Evolutionary conservation across 108 stramenopile genomes (phyloP), one percentile per base, ranked within the genome.

Genomic region (Cyclotella sp.): DNA sequence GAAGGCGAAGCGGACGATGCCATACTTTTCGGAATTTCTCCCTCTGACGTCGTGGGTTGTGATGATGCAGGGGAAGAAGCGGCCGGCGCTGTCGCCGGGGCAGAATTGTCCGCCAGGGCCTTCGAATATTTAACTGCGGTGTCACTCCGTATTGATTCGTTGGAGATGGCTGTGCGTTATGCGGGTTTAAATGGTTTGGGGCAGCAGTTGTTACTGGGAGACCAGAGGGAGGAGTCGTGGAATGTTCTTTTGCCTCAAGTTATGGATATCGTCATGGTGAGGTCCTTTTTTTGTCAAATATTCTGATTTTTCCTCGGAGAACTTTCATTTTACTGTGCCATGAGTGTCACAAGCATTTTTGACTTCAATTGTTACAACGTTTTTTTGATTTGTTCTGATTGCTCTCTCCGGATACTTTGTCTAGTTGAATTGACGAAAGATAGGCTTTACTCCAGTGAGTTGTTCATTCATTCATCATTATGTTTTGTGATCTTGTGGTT

Each of bases 241-340:
- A 57, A 70, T 44, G 69, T 62, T 14, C 19, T 62, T 11, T 18
- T 62, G 39, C 61, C 61, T 30, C 61, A 62, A 11, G 61, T 62
- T 62, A 62, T 40, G 40, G 61, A 62, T 54, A 41, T 39, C 19
- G 24, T 44, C 24, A n/a, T 8, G 57, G 55, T 39, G 53, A 54
- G 68, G 18, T 11, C 29, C 52, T 53, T 68, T n/a, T 13, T 19
- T 63, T n/a, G n/a, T n/a, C n/a, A n/a, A n/a, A n/a, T n/a, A n/a
- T n/a, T n/a, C n/a, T n/a, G n/a, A n/a, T n/a, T n/a, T n/a, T n/a
- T n/a, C n/a, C n/a, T n/a, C n/a, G n/a, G 18, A 3, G 29, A 30
- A 51, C 8, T 51, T 19, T 51, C n/a, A 51, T 51, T 51, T 19
- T 51, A 8, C 3, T 51, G 6, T 19, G 19, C 19, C 8, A 7